These are phyloP conservation scores for Monilinia aucupariae DNA, from an alignment of 2,329 filamentous ascomycete species.

Conservation along the genomic window DNA sequence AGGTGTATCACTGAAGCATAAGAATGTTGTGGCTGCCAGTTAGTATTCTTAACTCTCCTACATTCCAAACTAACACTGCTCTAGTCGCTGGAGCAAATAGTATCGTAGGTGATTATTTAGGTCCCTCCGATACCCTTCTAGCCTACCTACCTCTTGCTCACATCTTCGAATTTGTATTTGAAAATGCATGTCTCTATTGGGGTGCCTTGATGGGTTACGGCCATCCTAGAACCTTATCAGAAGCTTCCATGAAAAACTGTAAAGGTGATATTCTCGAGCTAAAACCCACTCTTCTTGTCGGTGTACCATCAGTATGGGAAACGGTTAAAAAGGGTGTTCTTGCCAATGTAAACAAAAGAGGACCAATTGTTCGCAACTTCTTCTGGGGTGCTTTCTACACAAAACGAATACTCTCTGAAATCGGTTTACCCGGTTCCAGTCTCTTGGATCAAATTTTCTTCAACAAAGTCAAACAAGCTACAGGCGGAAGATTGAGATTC, in stretches of 20 bases:
- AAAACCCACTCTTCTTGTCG: slow-evolving; percentile 81
- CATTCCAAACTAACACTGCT: slow-evolving; percentile 17
- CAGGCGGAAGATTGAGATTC: slow-evolving; percentile 79
- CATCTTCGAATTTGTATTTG: slow-evolving; percentile 93
- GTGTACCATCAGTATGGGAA: slow-evolving; percentile 96
- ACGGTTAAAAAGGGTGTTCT: slow-evolving; percentile 93
- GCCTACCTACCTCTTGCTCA: slow-evolving; percentile 93
- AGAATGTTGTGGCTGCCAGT: slow-evolving; percentile 75
- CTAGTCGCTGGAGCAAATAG: slow-evolving; percentile 73
- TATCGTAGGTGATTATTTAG: slow-evolving; percentile 72
- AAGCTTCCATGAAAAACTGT: slow-evolving; percentile 81
- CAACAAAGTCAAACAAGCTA: slow-evolving; percentile 82
- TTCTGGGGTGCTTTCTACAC: slow-evolving; percentile 63
- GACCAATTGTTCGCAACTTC: slow-evolving; percentile 61
- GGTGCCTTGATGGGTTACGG: slow-evolving; percentile 93
- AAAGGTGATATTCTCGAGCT: slow-evolving; percentile 91
- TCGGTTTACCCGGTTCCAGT: slow-evolving; percentile 57
- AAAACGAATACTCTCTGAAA: slow-evolving; percentile 40
- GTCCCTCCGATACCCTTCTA: slow-evolving; percentile 71
- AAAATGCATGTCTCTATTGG: slow-evolving; percentile 84
- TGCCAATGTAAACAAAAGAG: slow-evolving; percentile 57
- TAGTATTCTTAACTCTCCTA: slow-evolving; percentile 34
- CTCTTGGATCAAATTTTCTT: slow-evolving; percentile 79
- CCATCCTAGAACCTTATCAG: slow-evolving; percentile 81
- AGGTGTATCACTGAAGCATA: slow-evolving; percentile 81